phyloP scores from a whole-genome alignment of 2,329 filamentous ascomycete species.

The Sphaerulina musiva region DNA sequence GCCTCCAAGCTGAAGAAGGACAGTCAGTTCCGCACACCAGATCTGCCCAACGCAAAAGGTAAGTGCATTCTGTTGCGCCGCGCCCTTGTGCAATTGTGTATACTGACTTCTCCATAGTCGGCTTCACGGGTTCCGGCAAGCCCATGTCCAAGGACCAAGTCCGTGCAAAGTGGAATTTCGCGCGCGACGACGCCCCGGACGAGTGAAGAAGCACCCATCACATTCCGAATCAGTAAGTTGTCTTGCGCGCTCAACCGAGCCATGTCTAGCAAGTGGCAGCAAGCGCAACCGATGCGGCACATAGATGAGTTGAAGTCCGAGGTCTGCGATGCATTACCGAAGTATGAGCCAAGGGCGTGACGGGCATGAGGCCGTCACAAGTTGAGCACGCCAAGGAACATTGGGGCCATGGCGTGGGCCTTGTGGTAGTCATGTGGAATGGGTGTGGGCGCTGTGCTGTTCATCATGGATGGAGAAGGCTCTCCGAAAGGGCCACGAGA shows the following conservation, averaged over 20 bases:
- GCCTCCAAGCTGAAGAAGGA: constrained; percentile 27
- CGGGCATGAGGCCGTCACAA: too few relatives aligned
- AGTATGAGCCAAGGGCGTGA: background rate
- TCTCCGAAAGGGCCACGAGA: constrained; percentile 10
- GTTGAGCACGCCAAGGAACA: background rate
- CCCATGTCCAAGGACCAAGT: constrained; percentile 79
- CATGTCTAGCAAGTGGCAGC: background rate
- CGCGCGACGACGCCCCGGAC: constrained; percentile 16
- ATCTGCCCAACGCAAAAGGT: constrained; percentile 82
- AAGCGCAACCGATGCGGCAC: background rate
- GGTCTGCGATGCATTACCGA: background rate
- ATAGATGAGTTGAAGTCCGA: background rate
- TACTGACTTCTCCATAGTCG: constrained; percentile 55
- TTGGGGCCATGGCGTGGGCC: background rate
- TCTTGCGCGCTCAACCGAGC: background rate
- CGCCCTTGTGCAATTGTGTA: background rate
- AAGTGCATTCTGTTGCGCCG: constrained; percentile 29
- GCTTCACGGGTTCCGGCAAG: constrained; percentile 92
- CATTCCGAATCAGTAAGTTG: background rate
- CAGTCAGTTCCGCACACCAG: constrained; percentile 55
- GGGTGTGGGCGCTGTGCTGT: background rate
- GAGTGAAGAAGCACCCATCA: constrained; percentile 12
- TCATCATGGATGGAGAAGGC: background rate
- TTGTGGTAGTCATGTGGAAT: background rate
- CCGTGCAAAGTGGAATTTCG: constrained; percentile 27